Conservation (phyloP, 1,284 basidiomycete genomes). For the Cryptococcus floricola region DNA sequence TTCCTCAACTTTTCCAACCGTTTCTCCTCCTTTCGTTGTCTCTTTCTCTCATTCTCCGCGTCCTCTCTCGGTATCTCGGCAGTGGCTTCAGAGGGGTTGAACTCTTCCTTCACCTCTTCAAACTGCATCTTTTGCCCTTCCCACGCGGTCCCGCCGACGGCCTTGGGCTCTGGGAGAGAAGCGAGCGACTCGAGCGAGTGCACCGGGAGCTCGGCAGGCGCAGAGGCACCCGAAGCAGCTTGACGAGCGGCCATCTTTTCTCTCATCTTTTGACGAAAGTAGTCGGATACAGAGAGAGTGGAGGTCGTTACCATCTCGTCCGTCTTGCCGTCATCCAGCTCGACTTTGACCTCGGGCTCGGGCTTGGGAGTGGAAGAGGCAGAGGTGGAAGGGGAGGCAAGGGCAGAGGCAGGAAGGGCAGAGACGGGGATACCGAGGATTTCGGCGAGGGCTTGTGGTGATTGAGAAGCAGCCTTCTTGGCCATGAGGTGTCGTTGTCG, state of each 20-base stretch:
- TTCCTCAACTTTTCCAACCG: neutral
- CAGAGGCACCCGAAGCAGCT: constrained; percentile 10
- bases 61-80: constrained; percentile 14
- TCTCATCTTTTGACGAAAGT: constrained; percentile 47
- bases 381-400: constrained; percentile 17
- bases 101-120: constrained; percentile 16
- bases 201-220: constrained; percentile 5
- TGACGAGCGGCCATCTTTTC: constrained; percentile 42
- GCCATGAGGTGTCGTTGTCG: constrained; percentile 43
- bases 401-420: constrained; percentile 24
- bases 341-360: constrained; percentile 5
- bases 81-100: constrained; percentile 8
- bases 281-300: constrained; percentile 44
- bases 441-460: constrained; percentile 48
- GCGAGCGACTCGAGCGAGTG: neutral
- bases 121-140: constrained; percentile 39
- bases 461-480: constrained; percentile 44
- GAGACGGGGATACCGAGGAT: constrained; percentile 46
- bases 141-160: constrained; percentile 32
- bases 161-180: constrained; percentile 13
- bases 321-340: constrained; percentile 17
- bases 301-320: constrained; percentile 37
- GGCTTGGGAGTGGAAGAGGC: constrained; percentile 16
- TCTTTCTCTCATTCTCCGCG: constrained; percentile 13
- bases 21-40: constrained; percentile 12